Evolutionary conservation across 768 basidiomycete species (phyloP), one percentile per base, ranked within the genome.

Genomic region (Collybia sordida): DNA sequence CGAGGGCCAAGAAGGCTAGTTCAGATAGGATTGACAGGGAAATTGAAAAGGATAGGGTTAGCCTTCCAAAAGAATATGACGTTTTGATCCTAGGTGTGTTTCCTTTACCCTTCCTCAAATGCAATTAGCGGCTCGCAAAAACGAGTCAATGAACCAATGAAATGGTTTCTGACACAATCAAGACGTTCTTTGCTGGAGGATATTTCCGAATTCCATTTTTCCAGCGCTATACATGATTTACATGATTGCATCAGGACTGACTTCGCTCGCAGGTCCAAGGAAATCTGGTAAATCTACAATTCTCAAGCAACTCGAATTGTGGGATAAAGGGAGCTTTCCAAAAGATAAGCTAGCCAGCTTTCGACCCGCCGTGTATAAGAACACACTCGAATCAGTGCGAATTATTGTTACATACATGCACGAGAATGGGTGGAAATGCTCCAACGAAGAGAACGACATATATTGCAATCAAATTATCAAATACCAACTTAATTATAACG

Each of bases 261-360:
- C 3, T 8, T 3, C 21, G 24, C 5, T 8, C 1, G 6, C 4
- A 95, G 94, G 95, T 48, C 94, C 93, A 12, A 93, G 95, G 59
- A 93, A 96, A 73, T 91, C 89, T 0, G 96, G 95, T 5, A 98
- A 98, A 71, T 86, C 84, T 3, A 98, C 95, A 0, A 92, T 98
- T 56, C 93, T 97, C 28, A 98, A 98, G 65, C 95, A 98, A 68
- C 97, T 98, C 94, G 97, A 96, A 78, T 95, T 98, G 50, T 94
- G 98, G 42, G 90, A 98, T 66, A 90, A 96, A 66, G 84, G 86
- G 53, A 95, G 95, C 11, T 98, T 93, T 70, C 81, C 85, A 2
- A 68, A 70, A 6, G 80, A 87, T 0, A 93, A 97, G 65, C 81
- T 93, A 22, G 74, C 85, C 52, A 77, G 82, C 3, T 96, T 83